phyloP scores from a whole-genome alignment of 2,329 filamentous ascomycete genomes.

The Sporothrix variecibatus region DNA sequence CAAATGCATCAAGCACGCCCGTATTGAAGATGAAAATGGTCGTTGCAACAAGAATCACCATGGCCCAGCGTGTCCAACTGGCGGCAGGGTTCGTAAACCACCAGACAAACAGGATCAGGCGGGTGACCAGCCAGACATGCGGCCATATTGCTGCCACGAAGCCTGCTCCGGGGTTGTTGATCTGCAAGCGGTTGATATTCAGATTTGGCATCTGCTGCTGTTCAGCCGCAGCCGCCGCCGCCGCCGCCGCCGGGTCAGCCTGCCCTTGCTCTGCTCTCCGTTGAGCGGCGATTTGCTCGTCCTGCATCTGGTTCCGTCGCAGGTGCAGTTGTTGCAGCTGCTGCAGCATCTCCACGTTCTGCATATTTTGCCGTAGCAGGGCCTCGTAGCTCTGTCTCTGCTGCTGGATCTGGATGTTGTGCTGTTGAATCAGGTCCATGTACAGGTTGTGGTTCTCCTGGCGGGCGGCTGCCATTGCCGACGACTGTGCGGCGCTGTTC shows the following conservation, averaged over 20 bases:
- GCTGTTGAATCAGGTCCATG: constrained; percentile 13
- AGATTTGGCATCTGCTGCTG: neutral
- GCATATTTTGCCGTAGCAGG: constrained; percentile 14
- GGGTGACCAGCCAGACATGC: constrained; percentile 63
- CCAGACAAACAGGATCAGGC: constrained; percentile 63
- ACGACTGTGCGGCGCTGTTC: constrained; percentile 43
- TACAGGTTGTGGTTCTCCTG: constrained; percentile 3
- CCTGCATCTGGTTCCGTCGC: constrained; percentile 28
- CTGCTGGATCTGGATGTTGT: constrained; percentile 20
- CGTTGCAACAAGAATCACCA: constrained; percentile 55
- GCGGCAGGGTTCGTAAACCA: constrained; percentile 62
- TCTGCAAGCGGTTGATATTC: constrained; percentile 34
- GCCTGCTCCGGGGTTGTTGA: constrained; percentile 44
- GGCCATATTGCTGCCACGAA: constrained; percentile 54
- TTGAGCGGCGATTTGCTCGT: constrained; percentile 7
- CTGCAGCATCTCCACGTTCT: constrained; percentile 20
- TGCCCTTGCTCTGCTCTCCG: neutral
- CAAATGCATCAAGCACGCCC: constrained; percentile 58
- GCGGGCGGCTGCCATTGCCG: neutral
- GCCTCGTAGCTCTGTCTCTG: constrained; percentile 19
- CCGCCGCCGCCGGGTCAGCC: neutral
- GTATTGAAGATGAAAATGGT: constrained; percentile 62
- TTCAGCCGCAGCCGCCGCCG: neutral
- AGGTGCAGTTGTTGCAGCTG: constrained; percentile 32
- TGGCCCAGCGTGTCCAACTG: constrained; percentile 61